phyloP scores from a whole-genome alignment of 2,329 filamentous ascomycete species.

The Coniochaeta prunicola region DNA sequence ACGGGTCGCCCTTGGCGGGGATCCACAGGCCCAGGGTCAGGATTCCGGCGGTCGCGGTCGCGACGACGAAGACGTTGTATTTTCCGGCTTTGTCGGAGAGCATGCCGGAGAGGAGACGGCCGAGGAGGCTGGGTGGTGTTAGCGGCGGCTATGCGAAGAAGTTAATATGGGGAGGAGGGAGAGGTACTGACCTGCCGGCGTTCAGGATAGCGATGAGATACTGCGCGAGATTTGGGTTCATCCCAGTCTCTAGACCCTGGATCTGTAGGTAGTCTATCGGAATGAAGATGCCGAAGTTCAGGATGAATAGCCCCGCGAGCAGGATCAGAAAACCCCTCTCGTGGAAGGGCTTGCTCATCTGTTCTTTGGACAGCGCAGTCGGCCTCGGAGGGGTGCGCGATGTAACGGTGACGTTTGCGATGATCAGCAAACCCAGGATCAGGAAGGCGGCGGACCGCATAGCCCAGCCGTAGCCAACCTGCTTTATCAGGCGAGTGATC shows the following conservation, averaged over 20 bases:
- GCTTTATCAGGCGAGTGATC: conserved; percentile 43
- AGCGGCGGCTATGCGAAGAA: not conserved
- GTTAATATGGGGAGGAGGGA: not conserved
- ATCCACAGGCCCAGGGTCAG: conserved; percentile 23
- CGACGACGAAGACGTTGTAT: conserved; percentile 25
- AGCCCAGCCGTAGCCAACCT: conserved; percentile 40
- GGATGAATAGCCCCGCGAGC: not conserved
- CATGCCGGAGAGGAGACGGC: conserved; percentile 8
- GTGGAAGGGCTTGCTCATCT: not conserved
- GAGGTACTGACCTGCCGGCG: conserved; percentile 7
- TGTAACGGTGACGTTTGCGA: conserved; percentile 28
- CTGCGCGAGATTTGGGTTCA: conserved; percentile 11
- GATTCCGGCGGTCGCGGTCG: conserved; percentile 27
- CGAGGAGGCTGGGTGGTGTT: conserved; percentile 8
- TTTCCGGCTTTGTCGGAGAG: conserved; percentile 11
- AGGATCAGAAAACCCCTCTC: not conserved
- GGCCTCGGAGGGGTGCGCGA: conserved; percentile 37
- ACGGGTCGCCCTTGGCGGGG: conserved; percentile 10
- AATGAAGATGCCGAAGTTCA: conserved; percentile 4
- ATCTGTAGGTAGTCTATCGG: conserved; percentile 16
- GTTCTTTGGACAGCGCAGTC: not conserved
- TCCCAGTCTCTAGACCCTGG: conserved; percentile 11
- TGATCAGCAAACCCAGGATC: conserved; percentile 28
- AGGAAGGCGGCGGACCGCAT: conserved; percentile 40
- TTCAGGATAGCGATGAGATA: conserved; percentile 19